A percentile compares a stretch with the other conserved stretches of the same genome.
Evolutionary conservation across 2,329 filamentous ascomycete genomes (phyloP).

Genomic region (Periconia sp.): DNA sequence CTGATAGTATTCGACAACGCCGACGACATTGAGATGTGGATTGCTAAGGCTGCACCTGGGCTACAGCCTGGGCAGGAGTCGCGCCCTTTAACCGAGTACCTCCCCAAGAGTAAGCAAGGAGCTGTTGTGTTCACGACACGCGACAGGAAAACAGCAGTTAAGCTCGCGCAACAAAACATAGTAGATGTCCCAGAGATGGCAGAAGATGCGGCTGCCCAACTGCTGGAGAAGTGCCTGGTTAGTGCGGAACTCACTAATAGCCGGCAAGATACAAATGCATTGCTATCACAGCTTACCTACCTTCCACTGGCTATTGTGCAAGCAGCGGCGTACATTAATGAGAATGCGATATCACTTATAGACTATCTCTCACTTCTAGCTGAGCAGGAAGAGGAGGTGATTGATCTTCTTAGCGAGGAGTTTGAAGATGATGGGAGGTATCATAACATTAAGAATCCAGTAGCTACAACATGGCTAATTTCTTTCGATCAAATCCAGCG

Average conservation of each 20-base stretch:
- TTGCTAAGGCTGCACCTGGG: background rate
- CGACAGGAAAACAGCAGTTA: slow-evolving; percentile 12
- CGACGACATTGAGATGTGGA: slow-evolving; percentile 7
- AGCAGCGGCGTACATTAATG: slow-evolving; percentile 5
- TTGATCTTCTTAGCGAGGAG: slow-evolving; percentile 37
- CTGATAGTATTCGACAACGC: slow-evolving; percentile 5
- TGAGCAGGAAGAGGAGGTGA: slow-evolving; percentile 24
- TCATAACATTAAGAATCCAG: slow-evolving; percentile 33
- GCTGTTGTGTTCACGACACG: slow-evolving; percentile 17
- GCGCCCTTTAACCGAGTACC: slow-evolving; percentile 6
- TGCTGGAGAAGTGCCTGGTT: slow-evolving; percentile 1
- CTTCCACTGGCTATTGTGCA: slow-evolving; percentile 5
- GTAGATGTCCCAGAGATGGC: slow-evolving; percentile 10
- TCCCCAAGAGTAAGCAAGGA: slow-evolving; percentile 16
- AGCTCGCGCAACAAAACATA: slow-evolving; percentile 16
- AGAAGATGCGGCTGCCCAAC: slow-evolving; percentile 5
- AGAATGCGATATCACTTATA: slow-evolving; percentile 4
- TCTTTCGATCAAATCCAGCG: slow-evolving; percentile 43
- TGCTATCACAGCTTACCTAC: slow-evolving; percentile 5
- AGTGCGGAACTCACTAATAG: background rate
- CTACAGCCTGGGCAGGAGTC: slow-evolving; percentile 3
- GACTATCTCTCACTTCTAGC: slow-evolving; percentile 9
- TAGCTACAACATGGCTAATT: slow-evolving; percentile 44
- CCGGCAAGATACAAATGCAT: slow-evolving; percentile 2
- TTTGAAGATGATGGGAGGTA: slow-evolving; percentile 42